Conservation (phyloP, 176 grass and related monocot genomes). For the Rhipidocladum racemiflorum region DNA sequence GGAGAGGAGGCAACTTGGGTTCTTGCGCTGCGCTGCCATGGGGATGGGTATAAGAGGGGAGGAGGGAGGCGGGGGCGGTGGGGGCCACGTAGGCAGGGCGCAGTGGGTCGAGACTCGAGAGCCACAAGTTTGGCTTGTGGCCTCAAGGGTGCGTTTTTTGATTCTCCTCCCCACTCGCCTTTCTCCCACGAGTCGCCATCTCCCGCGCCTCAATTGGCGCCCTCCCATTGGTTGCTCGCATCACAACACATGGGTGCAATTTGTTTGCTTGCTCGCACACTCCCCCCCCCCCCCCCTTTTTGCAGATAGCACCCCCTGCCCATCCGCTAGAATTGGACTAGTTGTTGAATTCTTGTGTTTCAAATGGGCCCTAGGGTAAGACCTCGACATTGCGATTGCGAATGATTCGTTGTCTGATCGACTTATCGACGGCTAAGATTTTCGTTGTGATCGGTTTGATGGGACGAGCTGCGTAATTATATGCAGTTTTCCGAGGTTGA, state of each 20-base stretch:
- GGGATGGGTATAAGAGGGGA: conserved; percentile 18
- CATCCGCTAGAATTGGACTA: too few species aligned
- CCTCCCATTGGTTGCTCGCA: too few species aligned
- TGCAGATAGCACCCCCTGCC: background rate
- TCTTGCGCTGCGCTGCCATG: background rate
- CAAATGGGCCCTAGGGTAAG: background rate
- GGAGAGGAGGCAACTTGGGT: background rate
- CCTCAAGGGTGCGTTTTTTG: conserved; percentile 55
- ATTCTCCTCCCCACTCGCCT: conserved; percentile 34
- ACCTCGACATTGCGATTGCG: fast-evolving
- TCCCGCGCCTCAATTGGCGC: background rate
- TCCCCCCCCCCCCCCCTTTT: too few species aligned
- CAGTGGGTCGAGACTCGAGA: conserved; percentile 33
- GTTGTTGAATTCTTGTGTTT: too few species aligned
- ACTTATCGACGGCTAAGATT: fast-evolving
- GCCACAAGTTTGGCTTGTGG: conserved; percentile 65
- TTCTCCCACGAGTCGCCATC: background rate
- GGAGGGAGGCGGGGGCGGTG: background rate
- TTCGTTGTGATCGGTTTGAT: background rate
- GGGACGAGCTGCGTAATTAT: background rate
- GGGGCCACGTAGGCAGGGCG: conserved; percentile 30
- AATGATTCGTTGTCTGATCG: too few species aligned
- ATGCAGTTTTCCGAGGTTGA: background rate
- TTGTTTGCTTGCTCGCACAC: background rate
- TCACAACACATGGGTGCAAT: too few species aligned